Base-by-base conservation (phyloP, 129 eudicot genomes). In the Heracleum sosnowskyi region DNA sequence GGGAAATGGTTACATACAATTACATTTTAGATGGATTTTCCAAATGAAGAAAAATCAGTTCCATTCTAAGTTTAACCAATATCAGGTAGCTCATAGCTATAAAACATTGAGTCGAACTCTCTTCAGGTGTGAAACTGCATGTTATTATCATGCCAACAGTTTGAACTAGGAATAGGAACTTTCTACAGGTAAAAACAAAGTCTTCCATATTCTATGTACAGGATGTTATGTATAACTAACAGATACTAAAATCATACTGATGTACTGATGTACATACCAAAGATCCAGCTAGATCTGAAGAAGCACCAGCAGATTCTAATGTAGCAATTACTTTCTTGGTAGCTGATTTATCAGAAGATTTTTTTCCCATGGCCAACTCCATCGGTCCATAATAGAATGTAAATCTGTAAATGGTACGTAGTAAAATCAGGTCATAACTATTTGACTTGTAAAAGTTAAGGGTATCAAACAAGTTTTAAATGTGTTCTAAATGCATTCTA, bases 291-390 rank as follows among this genome's bases (percentile, higher is more conserved):
- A 88, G 78, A 80, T 84, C 82, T 76, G 82, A 33, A 68, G 86
- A 75, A 45, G 77, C 83, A 53, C 81, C 78, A 39, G 88, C 85
- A 75, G 96, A 88, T 60, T 91, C 98, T 33, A 81, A 77, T 49
- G 82, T 81, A 74, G 84, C 88, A 57, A 81, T 74, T 31, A 88
- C 82, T 89, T 86, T 91, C 79, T 87, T 97, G 28, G 86, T 79
- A 39, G 81, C 88, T 63, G 89, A 82, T 84, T 89, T 94, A 46
- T 92, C 97, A 26, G 97, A 90, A 64, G 97, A 90, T 78, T 92
- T 96, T 90, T 92, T 92, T 96, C 92, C 99, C 99, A 92, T 22
- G 97, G 98, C 99, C 99, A 96, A 89, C 97, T 92, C 81, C 97
- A 87, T 22, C 89, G 87, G 75, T 96, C 99, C 99, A 96, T 96